Evolutionary conservation across 257 asterid species (phyloP), one percentile per base, ranked within the genome.

Genomic region (Primulina tabacum): DNA sequence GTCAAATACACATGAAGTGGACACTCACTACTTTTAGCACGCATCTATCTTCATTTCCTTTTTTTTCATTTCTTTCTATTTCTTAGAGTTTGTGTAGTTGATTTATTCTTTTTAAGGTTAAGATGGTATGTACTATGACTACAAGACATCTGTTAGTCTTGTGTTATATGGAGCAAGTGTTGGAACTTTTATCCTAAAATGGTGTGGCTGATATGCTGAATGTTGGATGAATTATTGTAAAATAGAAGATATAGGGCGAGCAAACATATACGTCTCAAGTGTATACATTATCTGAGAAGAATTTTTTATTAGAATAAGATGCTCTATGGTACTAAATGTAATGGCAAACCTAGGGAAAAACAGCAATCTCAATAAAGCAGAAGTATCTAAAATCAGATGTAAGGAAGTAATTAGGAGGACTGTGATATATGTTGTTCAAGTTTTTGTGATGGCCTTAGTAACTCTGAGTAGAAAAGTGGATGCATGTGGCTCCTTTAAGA

Each of bases 211-310:
- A 52, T 35, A 35, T 60, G 65, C 55, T 58, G 52, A 52, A 21
- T 65, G 38, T 56, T 43, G 30, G 38, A 14, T 47, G 28, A 8
- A 26, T 24, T 16, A 33, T 35, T 35, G 37, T 18, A 33, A 62
- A 35, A 58, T 50, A 37, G 7, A 66, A 64, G 55, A 74, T n/a
- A 61, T 32, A 52, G 50, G 26, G 73, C 64, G 32, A 40, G 34
- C 18, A 17, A 35, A 11, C 26, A 34, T 35, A 43, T 29, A 50
- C 24, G 14, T 57, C 2, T 50, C 50, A 52, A 35, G 40, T 37
- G n/a, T 29, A 26, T 17, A n/a, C 17, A 40, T 29, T 34, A 61
- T 60, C 47, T 43, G 18, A 24, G 18, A 26, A 47, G 59, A 68
- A 60, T 6, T 1, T 67, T 43, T 26, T 9, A 60, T 60, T 17